phyloP scores from a whole-genome alignment of 75 land plant species.

The Selaginella moellendorffii region DNA sequence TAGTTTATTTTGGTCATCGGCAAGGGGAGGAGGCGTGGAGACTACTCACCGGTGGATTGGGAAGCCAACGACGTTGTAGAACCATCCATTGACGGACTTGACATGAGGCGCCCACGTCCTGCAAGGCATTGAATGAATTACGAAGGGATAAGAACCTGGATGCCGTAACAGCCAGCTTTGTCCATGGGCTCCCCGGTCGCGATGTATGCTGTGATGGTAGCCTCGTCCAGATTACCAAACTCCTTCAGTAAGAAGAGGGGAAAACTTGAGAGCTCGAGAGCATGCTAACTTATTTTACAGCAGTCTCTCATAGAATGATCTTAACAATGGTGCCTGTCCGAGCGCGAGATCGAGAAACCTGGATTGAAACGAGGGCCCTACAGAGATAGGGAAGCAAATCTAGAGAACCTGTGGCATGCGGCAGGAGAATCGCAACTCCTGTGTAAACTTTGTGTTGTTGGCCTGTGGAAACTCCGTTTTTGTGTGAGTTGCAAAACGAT shows the following conservation, averaged over 20 bases:
- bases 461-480: conserved; percentile 7
- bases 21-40: too few species aligned
- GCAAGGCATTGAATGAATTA: background rate
- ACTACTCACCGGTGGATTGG: conserved; percentile 37
- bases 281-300: conserved; percentile 7
- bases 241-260: conserved; percentile 20
- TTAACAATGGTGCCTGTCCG: conserved; percentile 28
- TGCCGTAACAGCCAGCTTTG: conserved; percentile 47
- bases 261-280: background rate
- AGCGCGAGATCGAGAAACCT: conserved; percentile 22
- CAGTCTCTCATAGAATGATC: conserved; percentile 39
- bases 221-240: conserved; percentile 32
- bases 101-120: conserved; percentile 43
- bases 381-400: too few species aligned
- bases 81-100: conserved; percentile 31
- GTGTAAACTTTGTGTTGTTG: conserved; percentile 34
- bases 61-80: conserved; percentile 41
- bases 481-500: background rate
- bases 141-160: conserved; percentile 19
- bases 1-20: too few species aligned
- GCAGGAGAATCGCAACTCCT: conserved; percentile 38
- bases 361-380: too few species aligned
- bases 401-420: too few species aligned
- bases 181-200: conserved; percentile 43
- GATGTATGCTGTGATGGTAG: conserved; percentile 32